These are phyloP conservation scores for Fusarium sp. DNA, from an alignment of 2,329 filamentous ascomycete genomes.

Conservation along the genomic window DNA sequence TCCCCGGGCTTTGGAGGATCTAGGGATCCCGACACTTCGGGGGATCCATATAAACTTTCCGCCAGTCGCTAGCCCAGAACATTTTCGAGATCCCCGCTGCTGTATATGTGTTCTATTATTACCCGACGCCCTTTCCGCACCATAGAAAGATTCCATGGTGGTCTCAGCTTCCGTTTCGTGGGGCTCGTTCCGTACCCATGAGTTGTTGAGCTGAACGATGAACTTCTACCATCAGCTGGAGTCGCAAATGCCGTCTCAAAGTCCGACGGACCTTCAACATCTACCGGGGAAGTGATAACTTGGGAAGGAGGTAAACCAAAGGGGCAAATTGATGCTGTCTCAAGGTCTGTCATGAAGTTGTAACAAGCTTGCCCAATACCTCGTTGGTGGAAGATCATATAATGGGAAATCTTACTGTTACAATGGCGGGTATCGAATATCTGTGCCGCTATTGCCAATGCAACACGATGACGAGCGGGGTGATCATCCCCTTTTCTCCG, in stretches of 20 bases:
- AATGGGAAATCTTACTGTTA: background rate
- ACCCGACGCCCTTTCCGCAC: background rate
- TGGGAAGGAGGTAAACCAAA: background rate
- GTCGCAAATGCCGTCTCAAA: background rate
- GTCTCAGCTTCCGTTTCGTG: background rate
- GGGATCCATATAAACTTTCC: background rate
- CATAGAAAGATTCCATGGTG: background rate
- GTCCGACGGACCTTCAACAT: background rate
- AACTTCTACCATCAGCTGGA: background rate
- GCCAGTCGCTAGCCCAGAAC: background rate
- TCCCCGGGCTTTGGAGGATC: background rate
- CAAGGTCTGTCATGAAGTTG: background rate
- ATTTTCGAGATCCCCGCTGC: background rate
- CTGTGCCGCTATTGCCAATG: background rate
- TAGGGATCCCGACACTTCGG: background rate
- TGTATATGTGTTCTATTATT: background rate
- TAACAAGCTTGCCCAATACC: background rate
- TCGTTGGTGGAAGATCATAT: background rate
- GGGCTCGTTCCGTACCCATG: background rate
- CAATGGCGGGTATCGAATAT: background rate
- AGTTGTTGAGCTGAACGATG: background rate
- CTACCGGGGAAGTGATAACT: background rate
- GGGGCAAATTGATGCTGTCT: background rate
- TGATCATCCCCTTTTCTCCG: background rate
- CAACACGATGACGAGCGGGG: background rate